Evolutionary conservation across 257 asterid species (phyloP).

Genomic region (Coffea eugenioides): DNA sequence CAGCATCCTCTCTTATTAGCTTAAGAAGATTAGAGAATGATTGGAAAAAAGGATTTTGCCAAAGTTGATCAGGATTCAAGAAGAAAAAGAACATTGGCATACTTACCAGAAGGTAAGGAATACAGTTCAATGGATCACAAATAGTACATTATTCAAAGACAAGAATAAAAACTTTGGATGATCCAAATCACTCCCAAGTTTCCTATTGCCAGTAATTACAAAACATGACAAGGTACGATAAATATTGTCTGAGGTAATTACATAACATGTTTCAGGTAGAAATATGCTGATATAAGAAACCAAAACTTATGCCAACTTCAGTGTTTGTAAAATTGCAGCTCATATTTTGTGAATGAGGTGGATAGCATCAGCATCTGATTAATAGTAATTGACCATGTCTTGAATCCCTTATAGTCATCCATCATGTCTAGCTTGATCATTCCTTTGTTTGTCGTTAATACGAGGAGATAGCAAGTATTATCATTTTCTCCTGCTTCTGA

Average conservation of each 20-base stretch:
- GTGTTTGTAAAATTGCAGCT: slow-evolving; percentile 49
- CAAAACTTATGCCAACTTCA: slow-evolving; percentile 21
- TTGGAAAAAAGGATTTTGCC: not conserved
- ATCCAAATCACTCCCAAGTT: slow-evolving; percentile 12
- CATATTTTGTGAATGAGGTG: slow-evolving; percentile 51
- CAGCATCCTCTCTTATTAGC: not conserved
- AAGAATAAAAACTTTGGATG: slow-evolving; percentile 5
- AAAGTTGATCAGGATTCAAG: not conserved
- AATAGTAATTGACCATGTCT: slow-evolving; percentile 73
- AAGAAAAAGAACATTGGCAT: not conserved
- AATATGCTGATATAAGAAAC: not conserved
- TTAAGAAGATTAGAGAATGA: slow-evolving; percentile 1
- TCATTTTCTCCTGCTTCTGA: slow-evolving; percentile 49
- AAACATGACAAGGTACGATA: not conserved
- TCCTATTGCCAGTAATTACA: slow-evolving; percentile 10
- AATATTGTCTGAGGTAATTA: slow-evolving; percentile 14
- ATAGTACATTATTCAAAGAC: not conserved
- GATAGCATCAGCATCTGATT: slow-evolving; percentile 79
- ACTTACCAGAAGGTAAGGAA: not conserved
- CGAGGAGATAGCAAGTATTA: slow-evolving; percentile 56
- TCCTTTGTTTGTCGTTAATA: slow-evolving; percentile 67
- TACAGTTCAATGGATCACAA: not conserved
- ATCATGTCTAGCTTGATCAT: slow-evolving; percentile 66
- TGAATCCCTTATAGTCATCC: slow-evolving; percentile 56
- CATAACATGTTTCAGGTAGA: not conserved